Conservation (phyloP, 2,329 filamentous ascomycete genomes). For the Magnaporthiopsis rhizophila region DNA sequence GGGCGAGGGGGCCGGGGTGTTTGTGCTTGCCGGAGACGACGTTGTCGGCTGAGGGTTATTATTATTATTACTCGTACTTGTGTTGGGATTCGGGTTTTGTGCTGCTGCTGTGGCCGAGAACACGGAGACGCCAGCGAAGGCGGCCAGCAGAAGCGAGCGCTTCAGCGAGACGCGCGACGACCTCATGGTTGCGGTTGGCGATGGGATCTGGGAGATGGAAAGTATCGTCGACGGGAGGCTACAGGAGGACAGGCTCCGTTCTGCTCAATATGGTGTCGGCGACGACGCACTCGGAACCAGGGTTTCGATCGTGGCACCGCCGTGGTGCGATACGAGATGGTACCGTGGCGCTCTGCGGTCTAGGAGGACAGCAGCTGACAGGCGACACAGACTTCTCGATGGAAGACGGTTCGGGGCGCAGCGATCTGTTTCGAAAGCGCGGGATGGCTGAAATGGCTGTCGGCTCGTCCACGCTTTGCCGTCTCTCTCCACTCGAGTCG, state of each 20-base stretch:
- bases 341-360: neutral
- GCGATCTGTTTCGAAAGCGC: neutral
- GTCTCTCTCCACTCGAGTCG: neutral
- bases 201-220: neutral
- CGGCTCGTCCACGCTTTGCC: neutral
- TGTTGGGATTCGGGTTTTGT: slow-evolving; percentile 14
- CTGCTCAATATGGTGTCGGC: neutral
- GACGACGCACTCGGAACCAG: neutral
- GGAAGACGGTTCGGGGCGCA: neutral
- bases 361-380: neutral
- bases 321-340: neutral
- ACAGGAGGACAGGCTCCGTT: neutral
- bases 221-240: neutral
- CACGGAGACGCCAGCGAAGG: slow-evolving; percentile 18
- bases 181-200: slow-evolving; percentile 17
- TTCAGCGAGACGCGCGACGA: slow-evolving; percentile 21
- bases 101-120: slow-evolving; percentile 19
- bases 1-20: slow-evolving; percentile 5
- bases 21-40: slow-evolving; percentile 4
- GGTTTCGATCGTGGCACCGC: neutral
- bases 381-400: neutral
- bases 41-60: neutral
- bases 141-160: slow-evolving; percentile 24
- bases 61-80: slow-evolving; percentile 2
- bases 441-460: neutral